Base-by-base conservation (phyloP, 306 rosid genomes). In the Cicer pinnatifidum region DNA sequence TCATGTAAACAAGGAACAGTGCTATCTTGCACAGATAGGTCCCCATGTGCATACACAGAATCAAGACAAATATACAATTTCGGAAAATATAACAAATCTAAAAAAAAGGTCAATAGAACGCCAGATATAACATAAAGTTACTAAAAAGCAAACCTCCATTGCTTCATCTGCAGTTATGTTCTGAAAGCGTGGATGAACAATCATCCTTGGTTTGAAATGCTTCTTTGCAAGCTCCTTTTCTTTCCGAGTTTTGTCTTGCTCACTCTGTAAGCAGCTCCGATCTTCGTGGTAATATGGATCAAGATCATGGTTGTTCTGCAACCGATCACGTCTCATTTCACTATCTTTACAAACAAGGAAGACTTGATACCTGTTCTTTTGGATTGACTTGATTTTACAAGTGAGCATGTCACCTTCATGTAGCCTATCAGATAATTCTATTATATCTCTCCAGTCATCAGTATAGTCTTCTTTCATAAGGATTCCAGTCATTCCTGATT, bases 141-240 rank as follows among this genome's bases (percentile, higher is more conserved):
- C 69, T 69, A 10, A 46, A 78, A 46, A 72, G 62, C 90, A 82
- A 62, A 95, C 99, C 97, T 91, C 88, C 90, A 87, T 87, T 66
- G 97, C 99, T 87, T 90, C 93, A 71, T 95, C 99, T 39, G 97
- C 96, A 16, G 99, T 89, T 41, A 91, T 86, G 83, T 95, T 95
- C 84, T 95, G 96, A 81, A 95, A 95, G 20, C 97, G 97, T 17
- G 99, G 99, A 80, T 95, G 99, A 82, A 91, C 96, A 69, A 95
- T 95, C 99, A 91, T 91, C 83, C 99, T 91, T 19, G 95, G 93
- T 86, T 91, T 95, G 82, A 95, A 95, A 84, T 86, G 97, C 82
- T 88, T 95, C 85, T 91, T 95, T 2, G 96, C 96, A 60, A 86
- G 89, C 79, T 95, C 99, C 80, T 90, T 95, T 69, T 90, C 91